A percentile compares a stretch with the other conserved stretches of the same genome.
These are phyloP conservation scores for Venturia asperata DNA, from an alignment of 2,329 filamentous ascomycete genomes.

Conservation along the genomic window DNA sequence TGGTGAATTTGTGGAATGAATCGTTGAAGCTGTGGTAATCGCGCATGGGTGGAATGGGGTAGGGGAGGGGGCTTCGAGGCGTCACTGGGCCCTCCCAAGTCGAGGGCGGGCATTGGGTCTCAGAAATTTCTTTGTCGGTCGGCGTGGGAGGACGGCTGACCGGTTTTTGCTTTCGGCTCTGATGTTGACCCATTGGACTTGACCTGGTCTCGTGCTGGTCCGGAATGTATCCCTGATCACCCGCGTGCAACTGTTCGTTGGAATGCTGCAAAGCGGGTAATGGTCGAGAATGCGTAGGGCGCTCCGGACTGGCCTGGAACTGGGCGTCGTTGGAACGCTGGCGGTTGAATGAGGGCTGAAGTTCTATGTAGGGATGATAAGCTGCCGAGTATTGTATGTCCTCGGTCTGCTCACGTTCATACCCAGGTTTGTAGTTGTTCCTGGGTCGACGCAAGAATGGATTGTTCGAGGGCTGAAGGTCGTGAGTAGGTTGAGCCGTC, in stretches of 20 bases:
- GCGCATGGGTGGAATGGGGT: neutral
- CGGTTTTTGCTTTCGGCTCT: neutral
- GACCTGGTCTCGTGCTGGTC: neutral
- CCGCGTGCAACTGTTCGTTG: neutral
- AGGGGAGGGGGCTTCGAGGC: neutral
- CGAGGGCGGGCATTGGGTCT: neutral
- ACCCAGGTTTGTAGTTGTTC: neutral
- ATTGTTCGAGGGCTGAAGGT: neutral
- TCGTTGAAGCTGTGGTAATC: neutral
- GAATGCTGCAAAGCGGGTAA: neutral
- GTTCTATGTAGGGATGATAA: constrained; percentile 1
- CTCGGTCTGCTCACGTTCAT: neutral
- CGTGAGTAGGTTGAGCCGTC: neutral
- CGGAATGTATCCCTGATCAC: neutral
- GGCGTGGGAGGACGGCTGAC: neutral
- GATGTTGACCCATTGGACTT: neutral
- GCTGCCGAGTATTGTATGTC: neutral
- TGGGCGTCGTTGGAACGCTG: neutral
- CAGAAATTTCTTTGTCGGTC: neutral
- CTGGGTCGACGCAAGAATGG: neutral
- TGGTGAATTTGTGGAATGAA: neutral
- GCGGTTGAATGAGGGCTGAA: neutral
- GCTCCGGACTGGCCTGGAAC: neutral
- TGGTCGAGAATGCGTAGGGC: neutral
- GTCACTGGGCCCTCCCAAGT: neutral